Evolutionary conservation across 768 basidiomycete species (phyloP).

Genomic region (Sarcodon aspratus): DNA sequence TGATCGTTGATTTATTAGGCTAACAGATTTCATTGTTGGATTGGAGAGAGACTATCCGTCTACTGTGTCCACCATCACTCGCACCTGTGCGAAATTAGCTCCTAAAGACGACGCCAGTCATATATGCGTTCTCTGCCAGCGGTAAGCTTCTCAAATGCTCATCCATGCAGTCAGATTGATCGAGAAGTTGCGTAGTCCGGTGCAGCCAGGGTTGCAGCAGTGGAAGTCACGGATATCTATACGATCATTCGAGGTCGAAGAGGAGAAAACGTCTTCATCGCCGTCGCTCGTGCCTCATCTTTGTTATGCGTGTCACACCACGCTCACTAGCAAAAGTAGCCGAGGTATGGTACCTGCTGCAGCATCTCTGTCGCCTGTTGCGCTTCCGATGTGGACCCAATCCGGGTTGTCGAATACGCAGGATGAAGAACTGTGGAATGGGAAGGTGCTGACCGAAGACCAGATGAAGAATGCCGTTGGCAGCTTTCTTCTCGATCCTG

Average conservation of each 20-base stretch:
- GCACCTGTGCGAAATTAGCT: conserved; percentile 69
- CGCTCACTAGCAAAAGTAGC: conserved; percentile 44
- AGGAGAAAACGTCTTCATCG: conserved; percentile 4
- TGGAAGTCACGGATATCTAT: conserved; percentile 75
- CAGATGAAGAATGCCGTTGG: too few relatives aligned
- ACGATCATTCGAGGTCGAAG: conserved; percentile 25
- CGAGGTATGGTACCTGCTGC: conserved; percentile 19
- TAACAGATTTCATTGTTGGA: conserved; percentile 68
- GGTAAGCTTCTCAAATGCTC: conserved; percentile 25
- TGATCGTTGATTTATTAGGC: background rate
- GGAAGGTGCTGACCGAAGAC: conserved; percentile 19
- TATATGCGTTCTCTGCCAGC: conserved; percentile 52
- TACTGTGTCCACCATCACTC: conserved; percentile 74
- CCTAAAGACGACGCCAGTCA: conserved; percentile 44
- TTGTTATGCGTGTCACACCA: conserved; percentile 56
- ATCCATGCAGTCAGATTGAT: background rate
- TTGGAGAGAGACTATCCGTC: conserved; percentile 79
- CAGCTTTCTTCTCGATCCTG: too few relatives aligned
- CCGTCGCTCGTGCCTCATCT: conserved; percentile 28
- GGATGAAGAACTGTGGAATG: conserved; percentile 20
- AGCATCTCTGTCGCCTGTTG: background rate
- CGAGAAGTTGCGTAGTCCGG: conserved; percentile 31
- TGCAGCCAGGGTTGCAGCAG: conserved; percentile 50
- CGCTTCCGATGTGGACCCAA: conserved; percentile 13
- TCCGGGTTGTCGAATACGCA: background rate